Percentiles rank a stretch among this genome's conserved stretches.
phyloP scores from a whole-genome alignment of 2,329 filamentous ascomycete species.

The Cadophora luteo-olivacea region DNA sequence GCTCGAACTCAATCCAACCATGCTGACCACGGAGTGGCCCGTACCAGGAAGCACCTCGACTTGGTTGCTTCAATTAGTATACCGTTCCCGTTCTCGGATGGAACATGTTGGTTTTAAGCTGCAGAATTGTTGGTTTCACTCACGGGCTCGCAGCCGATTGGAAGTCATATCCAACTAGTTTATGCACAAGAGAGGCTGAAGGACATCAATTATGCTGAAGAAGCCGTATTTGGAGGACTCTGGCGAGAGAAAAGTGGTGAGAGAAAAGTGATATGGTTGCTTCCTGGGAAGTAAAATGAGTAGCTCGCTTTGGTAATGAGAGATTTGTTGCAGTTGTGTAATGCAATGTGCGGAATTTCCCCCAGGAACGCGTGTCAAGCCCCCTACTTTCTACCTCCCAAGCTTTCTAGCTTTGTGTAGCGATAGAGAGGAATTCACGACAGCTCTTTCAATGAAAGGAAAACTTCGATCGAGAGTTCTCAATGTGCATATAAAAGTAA shows the following conservation, averaged over 20 bases:
- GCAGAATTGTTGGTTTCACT: background rate
- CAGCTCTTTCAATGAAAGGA: background rate
- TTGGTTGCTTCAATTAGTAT: background rate
- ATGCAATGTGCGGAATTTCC: background rate
- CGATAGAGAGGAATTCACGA: background rate
- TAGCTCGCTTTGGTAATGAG: too few relatives aligned
- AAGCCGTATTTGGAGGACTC: background rate
- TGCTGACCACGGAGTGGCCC: background rate
- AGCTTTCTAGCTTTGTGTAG: background rate
- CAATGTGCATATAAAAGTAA: background rate
- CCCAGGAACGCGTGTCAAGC: background rate
- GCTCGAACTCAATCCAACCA: background rate
- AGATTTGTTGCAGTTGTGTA: background rate
- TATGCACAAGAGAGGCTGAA: background rate
- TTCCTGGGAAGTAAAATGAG: background rate
- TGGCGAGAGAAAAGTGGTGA: background rate
- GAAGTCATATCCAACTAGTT: background rate
- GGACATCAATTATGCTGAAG: background rate
- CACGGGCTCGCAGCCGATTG: background rate
- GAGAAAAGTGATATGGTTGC: background rate
- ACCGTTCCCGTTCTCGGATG: background rate
- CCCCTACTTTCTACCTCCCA: background rate
- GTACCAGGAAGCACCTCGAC: background rate
- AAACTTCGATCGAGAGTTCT: background rate
- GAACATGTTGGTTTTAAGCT: background rate